A percentile compares a stretch with the other conserved stretches of the same genome.
These are phyloP conservation scores for Melanogaster broomeanus DNA, from an alignment of 768 basidiomycete genomes.

Conservation along the genomic window DNA sequence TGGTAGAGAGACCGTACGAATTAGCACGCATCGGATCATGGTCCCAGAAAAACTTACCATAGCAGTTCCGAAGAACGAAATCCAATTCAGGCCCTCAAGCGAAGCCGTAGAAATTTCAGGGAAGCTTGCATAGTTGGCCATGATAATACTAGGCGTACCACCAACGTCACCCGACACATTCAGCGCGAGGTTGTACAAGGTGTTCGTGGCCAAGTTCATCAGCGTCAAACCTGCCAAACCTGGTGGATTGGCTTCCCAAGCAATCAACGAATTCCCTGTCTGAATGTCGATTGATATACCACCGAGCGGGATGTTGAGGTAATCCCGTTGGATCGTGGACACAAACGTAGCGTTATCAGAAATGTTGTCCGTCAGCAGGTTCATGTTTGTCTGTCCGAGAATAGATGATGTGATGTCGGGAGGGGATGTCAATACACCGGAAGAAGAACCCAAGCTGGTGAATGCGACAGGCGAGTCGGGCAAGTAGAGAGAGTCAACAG, in stretches of 20 bases:
- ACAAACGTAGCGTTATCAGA: conserved; percentile 62
- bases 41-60: conserved; percentile 50
- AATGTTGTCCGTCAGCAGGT: conserved; percentile 43
- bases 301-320: conserved; percentile 58
- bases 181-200: conserved; percentile 63
- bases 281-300: conserved; percentile 63
- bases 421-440: conserved; percentile 52
- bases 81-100: conserved; percentile 68
- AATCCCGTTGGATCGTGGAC: conserved; percentile 49
- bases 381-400: conserved; percentile 43
- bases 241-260: conserved; percentile 71
- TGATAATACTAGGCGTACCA: conserved; percentile 51
- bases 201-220: conserved; percentile 69
- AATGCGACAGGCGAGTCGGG: conserved; percentile 45
- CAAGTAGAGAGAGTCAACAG: conserved; percentile 52
- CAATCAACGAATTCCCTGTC: conserved; percentile 55
- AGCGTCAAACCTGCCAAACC: conserved; percentile 58
- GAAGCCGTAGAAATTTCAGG: conserved; percentile 58
- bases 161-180: conserved; percentile 46
- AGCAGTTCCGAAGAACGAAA: conserved; percentile 69
- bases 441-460: conserved; percentile 31
- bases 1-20: conserved; percentile 24
- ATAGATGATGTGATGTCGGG: conserved; percentile 47
- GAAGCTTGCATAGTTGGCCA: conserved; percentile 57
- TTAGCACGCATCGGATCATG: not conserved